Evolutionary conservation across 306 rosid species (phyloP), one percentile per base, ranked within the genome.

Genomic region (Cucurbita moschata): DNA sequence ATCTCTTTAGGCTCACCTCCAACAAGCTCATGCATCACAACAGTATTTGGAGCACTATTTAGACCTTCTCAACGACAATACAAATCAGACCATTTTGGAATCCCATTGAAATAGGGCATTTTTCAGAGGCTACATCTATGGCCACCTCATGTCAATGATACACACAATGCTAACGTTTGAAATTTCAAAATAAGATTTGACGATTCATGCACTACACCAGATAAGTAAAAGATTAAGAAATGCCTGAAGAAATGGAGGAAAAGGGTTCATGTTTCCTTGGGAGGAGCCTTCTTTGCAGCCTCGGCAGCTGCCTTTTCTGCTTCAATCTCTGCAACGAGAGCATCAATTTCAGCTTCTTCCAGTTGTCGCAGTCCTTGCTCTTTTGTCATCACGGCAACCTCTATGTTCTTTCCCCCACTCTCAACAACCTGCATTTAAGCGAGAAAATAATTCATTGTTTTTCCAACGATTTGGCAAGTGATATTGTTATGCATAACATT

Each of bases 371-470:
- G 79, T 16, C 97, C 97, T 18, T 83, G 80, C 79, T 91, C 96
- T 86, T 75, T 89, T 1, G 96, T 94, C 99, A 94, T 89, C 73
- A 88, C 97, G 60, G 96, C 99, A 74, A 94, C 97, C 84, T 94
- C 99, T 60, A 94, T 89, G 88, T 95, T 95, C 86, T 94, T 94
- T 19, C 99, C 99, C 4, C 99, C 99, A 66, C 99, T 94, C 87
- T 94, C 99, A 14, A 94, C 99, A 81, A 94, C 99, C 98, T 94
- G 82, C 68, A 77, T 65, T 66, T 50, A 71, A 73, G 43, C 55
- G 37, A 30, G 16, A 38, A 72, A 21, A 26, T 4, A 30, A 14
- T 26, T 26, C 13, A 14, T 23, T 11, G 42, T 26, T 26, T 49
- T 49, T 69, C 74, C 15, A 14, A 44, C 3, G 42, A 44, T 40